Percentiles rank a stretch among this genome's conserved stretches.
Evolutionary conservation across 83 land plant genomes (phyloP).

Genomic region (Picea abies): DNA sequence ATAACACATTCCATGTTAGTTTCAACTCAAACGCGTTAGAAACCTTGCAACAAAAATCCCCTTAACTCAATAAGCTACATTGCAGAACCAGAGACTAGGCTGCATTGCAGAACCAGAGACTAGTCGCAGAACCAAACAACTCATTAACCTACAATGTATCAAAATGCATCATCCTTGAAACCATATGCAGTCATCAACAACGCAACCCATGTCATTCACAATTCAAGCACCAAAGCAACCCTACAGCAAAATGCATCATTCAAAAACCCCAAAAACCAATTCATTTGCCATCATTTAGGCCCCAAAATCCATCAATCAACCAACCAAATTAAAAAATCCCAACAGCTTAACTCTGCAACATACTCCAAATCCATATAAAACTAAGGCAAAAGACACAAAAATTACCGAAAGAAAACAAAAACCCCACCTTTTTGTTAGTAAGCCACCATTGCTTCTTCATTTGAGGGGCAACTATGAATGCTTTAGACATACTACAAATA

Average conservation of each 20-base stretch:
- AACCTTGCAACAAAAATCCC: neutral
- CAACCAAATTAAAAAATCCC: neutral
- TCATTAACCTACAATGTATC: neutral
- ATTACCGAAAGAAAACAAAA: neutral
- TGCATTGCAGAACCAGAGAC: too few relatives aligned
- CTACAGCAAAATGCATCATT: neutral
- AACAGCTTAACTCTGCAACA: neutral
- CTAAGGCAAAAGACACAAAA: neutral
- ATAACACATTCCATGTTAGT: too few relatives aligned
- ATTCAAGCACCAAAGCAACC: too few relatives aligned
- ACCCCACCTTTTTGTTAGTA: constrained; percentile 49
- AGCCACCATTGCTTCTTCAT: constrained; percentile 70
- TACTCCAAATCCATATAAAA: neutral
- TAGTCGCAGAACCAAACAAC: neutral
- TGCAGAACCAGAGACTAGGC: too few relatives aligned
- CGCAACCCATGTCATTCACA: neutral
- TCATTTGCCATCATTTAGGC: neutral
- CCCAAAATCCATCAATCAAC: neutral
- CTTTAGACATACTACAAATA: neutral
- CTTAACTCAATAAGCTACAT: too few relatives aligned
- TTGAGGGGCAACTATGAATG: constrained; percentile 11
- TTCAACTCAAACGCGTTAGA: neutral
- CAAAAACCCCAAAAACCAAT: neutral
- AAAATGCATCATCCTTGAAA: neutral
- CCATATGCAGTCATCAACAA: too few relatives aligned